Base-by-base conservation (phyloP, 805 yeast species). In the Candida berthetii region DNA sequence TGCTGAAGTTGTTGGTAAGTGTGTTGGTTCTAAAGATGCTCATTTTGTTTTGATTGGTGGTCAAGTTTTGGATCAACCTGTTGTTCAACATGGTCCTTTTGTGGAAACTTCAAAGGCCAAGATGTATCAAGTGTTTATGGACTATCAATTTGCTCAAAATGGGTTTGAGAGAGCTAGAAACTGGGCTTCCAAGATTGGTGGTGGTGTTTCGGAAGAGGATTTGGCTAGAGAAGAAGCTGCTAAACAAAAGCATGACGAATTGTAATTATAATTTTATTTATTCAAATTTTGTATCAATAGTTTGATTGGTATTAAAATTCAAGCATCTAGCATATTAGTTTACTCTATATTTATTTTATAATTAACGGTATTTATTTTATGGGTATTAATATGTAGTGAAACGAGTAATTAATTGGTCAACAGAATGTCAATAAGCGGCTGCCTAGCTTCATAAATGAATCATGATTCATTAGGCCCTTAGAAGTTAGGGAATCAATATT, bases 61-160 rank as follows among this genome's bases (percentile, higher is more conserved):
- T 43, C 62, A 84, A 57, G 73, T 75, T 17, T 65, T 86, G 42
- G 74, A 85, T 50, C 96, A 88, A 65, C 76, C 78, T 15, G 71
- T 84, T 42, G 84, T 86, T 27, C 96, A 89, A 57, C 82, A 88
- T 57, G 96, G 96, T 15, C 96, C 96, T 13, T 90, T 89, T 57
- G 96, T 89, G 16, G 91, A 85, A 46, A 76, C 85, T 7, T 65
- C 82, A 18, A 70, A 71, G 41, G 83, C 78, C 40, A 77, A 76
- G 47, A 81, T 89, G 45, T 71, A 78, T 48, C 63, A 82, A 51
- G 93, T 87, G 0, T 80, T 85, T 53, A 53, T 65, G 60, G 89
- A 85, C 57, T 90, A 83, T 58, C 91, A 83, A 61, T 58, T 64
- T 38, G 82, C 78, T 42, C 60, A 65, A 22, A 82, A 82, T 57